phyloP scores from a whole-genome alignment of 108 stramenopile genomes.

The Fragilariopsis cylindrus region DNA sequence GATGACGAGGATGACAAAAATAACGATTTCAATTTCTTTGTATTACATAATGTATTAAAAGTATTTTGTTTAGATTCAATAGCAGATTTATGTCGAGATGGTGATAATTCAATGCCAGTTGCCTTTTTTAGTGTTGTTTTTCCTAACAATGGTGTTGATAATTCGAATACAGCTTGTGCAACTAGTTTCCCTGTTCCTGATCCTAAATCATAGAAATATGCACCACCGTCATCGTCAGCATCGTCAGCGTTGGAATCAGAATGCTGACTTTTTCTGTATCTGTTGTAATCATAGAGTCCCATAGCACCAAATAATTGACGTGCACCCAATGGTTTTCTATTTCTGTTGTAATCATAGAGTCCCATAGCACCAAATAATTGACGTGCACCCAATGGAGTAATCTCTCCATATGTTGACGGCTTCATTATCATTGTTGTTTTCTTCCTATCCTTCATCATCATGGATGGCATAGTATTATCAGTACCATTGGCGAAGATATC shows the following conservation, averaged over 20 bases:
- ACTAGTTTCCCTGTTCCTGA: constrained; percentile 65
- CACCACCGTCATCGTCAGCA: background rate
- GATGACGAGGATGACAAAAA: too few relatives aligned
- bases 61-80: constrained; percentile 28
- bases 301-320: constrained; percentile 69
- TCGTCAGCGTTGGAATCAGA: background rate
- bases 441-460: constrained; percentile 18
- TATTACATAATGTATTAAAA: background rate
- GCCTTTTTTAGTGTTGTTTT: constrained; percentile 16
- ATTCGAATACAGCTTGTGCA: constrained; percentile 56
- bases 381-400: constrained; percentile 58
- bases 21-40: too few relatives aligned
- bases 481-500: background rate
- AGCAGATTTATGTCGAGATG: constrained; percentile 55
- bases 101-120: constrained; percentile 58
- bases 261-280: constrained; percentile 5
- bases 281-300: constrained; percentile 25
- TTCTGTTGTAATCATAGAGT: constrained; percentile 19
- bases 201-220: constrained; percentile 68
- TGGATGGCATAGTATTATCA: constrained; percentile 7
- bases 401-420: constrained; percentile 67
- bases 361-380: constrained; percentile 70
- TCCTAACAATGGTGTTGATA: constrained; percentile 20
- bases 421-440: background rate
- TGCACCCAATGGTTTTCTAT: too few relatives aligned